Evolutionary conservation across 306 rosid genomes (phyloP), one percentile per base, ranked within the genome.

Genomic region (Medicago ruthenica): DNA sequence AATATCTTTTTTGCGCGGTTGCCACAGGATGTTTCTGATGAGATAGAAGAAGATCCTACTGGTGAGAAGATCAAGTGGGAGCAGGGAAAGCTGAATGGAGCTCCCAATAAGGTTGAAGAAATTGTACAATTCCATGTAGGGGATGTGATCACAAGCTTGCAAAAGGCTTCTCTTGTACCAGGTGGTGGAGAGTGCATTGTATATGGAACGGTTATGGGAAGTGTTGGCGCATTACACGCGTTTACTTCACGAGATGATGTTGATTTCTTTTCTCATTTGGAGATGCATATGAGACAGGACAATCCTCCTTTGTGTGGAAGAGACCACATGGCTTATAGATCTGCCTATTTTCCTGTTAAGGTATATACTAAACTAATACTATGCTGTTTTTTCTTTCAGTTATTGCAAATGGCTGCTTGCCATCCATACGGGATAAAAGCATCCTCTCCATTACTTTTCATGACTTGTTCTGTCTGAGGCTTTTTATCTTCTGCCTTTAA

Each of bases 11-110:
- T 92, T 84, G 93, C 90, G 74, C 92, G 97, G 54, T 82, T 95
- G 83, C 85, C 92, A 3, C 97, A 92, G 76, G 99, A 95, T 74
- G 96, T 95, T 60, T 92, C 99, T n/a, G 97, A 90, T 74, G 99
- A 90, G 92, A 84, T 95, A 48, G 99, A 95, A 87, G 99, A 95
- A 88, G 97, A 95, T 82, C 99, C 97, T 79, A 95, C 93, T 5
- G 99, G 99, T 36, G 97, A 97, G 68, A 92, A 88, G 85, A 95
- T 95, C 67, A 95, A 92, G 81, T 95, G 99, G 97, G 97, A 95
- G 82, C 97, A 92, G 80, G 97, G 97, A 51, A 95, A 88, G 83
- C 81, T 95, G 82, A 92, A 95, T 82, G 99, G 99, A 47, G 97
- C 99, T 68, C 92, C 97, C 61, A 95, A 95, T 88, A 95, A 95